phyloP scores from a whole-genome alignment of 148 eudicot genomes.

The Cornus suecica region DNA sequence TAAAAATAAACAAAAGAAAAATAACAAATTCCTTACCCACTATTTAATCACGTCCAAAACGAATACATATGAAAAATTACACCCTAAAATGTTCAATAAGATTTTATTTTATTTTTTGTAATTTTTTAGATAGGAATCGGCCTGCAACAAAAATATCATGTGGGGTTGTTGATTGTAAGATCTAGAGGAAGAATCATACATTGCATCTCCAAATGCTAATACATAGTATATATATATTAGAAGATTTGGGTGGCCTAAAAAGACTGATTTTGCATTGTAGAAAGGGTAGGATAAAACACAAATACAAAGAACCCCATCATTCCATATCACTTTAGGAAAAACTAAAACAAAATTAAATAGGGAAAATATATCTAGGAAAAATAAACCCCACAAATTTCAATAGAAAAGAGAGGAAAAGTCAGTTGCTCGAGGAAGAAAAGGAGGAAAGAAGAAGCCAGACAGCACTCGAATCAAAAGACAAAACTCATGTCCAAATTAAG shows the following conservation, averaged over 20 bases:
- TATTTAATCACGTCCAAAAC: too few relatives aligned
- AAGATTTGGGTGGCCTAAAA: constrained; percentile 38
- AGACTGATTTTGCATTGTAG: constrained; percentile 47
- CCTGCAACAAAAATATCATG: constrained; percentile 21
- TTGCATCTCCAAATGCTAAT: constrained; percentile 12
- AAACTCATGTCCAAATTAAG: constrained; percentile 21
- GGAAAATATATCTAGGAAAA: constrained; percentile 23
- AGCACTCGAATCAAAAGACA: constrained; percentile 51
- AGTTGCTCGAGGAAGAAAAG: constrained; percentile 89
- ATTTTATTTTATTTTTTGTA: neutral
- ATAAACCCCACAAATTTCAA: constrained; percentile 52
- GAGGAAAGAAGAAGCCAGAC: constrained; percentile 53
- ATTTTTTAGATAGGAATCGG: neutral
- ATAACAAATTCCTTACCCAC: too few relatives aligned
- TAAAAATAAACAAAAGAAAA: too few relatives aligned
- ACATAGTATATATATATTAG: neutral
- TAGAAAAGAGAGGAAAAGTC: constrained; percentile 43
- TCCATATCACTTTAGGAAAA: constrained; percentile 34
- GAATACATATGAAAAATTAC: too few relatives aligned
- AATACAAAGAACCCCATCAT: constrained; percentile 75
- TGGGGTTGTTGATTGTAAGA: constrained; percentile 20
- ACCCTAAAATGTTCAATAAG: too few relatives aligned
- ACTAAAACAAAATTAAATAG: constrained; percentile 17
- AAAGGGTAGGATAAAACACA: constrained; percentile 28
- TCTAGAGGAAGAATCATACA: constrained; percentile 20